phyloP scores from a whole-genome alignment of 441 rosid genomes.

The Dalechampia spathulata region DNA sequence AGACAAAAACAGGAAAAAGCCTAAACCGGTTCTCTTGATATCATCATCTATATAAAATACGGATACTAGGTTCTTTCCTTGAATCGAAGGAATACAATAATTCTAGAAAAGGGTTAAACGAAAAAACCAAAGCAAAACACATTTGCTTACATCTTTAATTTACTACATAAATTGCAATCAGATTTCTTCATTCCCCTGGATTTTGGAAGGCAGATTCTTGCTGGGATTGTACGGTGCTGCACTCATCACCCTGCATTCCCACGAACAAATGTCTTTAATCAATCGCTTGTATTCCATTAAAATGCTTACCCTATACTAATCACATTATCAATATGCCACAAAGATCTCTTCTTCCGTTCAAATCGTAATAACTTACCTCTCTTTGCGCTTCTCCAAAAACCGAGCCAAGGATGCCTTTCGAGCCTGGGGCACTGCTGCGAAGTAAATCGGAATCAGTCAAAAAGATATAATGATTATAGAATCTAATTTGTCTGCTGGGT shows the following conservation, averaged over 20 bases:
- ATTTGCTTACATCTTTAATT: constrained; percentile 13
- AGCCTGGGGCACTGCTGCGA: constrained; percentile 64
- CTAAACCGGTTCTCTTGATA: no score
- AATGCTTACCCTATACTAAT: not conserved
- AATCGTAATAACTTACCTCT: constrained; percentile 38
- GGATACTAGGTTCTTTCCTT: no score
- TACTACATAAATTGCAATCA: constrained; percentile 12
- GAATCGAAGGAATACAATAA: constrained; percentile 9
- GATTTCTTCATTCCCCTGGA: constrained; percentile 19
- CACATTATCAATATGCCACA: not conserved
- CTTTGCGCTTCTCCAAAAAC: constrained; percentile 93
- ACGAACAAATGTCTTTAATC: constrained; percentile 6
- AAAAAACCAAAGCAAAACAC: not conserved
- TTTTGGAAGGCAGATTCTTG: constrained; percentile 31
- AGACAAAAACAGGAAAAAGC: no score
- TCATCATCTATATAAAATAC: no score
- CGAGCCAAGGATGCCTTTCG: constrained; percentile 86
- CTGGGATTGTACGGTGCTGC: constrained; percentile 42
- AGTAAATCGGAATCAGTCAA: constrained; percentile 4
- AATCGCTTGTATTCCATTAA: not conserved
- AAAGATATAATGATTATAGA: no score
- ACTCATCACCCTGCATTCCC: constrained; percentile 42
- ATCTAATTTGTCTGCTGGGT: not conserved
- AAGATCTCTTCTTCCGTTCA: not conserved
- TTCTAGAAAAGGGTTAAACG: no score